Evolutionary conservation across 2,329 filamentous ascomycete species (phyloP), one percentile per base, ranked within the genome.

Genomic region (Fusarium pseudocircinatum): DNA sequence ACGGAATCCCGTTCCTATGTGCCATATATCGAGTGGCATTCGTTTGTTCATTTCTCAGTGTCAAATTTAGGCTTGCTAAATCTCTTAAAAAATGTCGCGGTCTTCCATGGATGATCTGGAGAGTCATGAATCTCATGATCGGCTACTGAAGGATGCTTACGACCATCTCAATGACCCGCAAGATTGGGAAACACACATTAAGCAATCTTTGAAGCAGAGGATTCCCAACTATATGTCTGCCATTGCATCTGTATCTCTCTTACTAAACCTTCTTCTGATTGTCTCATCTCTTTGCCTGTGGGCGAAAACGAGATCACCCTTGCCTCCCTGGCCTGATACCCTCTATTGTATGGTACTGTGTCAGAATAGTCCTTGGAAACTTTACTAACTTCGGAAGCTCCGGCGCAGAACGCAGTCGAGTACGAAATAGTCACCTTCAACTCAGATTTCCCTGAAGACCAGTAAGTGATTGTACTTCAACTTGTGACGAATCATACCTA

Each of bases 391-490:
- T 4, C 2, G 0, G 12, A 16, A 63, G 60, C 52, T n/a, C 60
- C 52, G 1, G 42, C 60, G 1, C 40, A 63, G 18, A 40, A 12
- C 12, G 52, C 40, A 28, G 52, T 63, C 3, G n/a, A 63, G n/a
- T 63, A 63, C 18, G 42, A 63, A 24, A 36, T 34, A 34, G 4
- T 58, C 16, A 49, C 42, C 4, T 63, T 63, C 14, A 63, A 58
- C 30, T 63, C 52, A 11, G 60, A 58, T 15, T 63, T 58, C 9
- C 52, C 60, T 1, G 52, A 58, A 63, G 60, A 58, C 4, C 52
- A 63, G 60, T 30, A 15, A 28, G 60, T 20, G n/a, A 4, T 40
- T 1, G 11, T 7, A 4, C 1, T 8, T 14, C 18, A 20, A 1
- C 26, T 4, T 16, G 11, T 6, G 20, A 11, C 2, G 6, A 20